These are phyloP conservation scores for Puccinia novopanici DNA, from an alignment of 1,284 basidiomycete genomes.

Conservation along the genomic window DNA sequence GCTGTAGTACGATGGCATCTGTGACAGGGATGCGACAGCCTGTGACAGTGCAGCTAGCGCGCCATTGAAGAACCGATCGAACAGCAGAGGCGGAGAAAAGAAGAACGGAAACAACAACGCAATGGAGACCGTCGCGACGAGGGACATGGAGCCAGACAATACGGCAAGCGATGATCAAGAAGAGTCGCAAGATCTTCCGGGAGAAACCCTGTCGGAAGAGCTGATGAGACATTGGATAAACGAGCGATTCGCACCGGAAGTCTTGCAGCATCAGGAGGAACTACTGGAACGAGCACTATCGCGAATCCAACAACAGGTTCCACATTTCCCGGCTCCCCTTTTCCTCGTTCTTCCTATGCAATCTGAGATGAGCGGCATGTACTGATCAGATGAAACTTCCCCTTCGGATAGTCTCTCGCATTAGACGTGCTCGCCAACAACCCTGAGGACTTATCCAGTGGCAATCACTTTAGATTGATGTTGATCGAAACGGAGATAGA, in stretches of 20 bases:
- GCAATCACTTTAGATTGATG: constrained; percentile 46
- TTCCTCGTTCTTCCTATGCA: background rate
- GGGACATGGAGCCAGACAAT: background rate
- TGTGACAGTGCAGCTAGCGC: background rate
- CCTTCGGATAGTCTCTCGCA: constrained; percentile 24
- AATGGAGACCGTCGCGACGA: background rate
- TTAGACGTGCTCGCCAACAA: constrained; percentile 29
- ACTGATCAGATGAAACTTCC: background rate
- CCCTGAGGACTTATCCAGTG: constrained; percentile 34
- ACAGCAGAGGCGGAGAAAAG: background rate
- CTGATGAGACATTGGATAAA: constrained; percentile 46
- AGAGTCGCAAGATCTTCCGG: background rate
- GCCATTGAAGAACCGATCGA: background rate
- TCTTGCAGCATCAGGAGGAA: constrained; percentile 40
- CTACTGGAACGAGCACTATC: constrained; percentile 28
- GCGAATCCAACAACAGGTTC: constrained; percentile 44
- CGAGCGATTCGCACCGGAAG: constrained; percentile 47
- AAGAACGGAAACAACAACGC: background rate
- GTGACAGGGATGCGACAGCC: too few relatives aligned
- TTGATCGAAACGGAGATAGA: constrained; percentile 49
- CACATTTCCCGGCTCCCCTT: background rate
- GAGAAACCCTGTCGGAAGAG: constrained; percentile 25
- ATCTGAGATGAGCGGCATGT: background rate
- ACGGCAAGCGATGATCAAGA: background rate
- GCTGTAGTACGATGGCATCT: too few relatives aligned